A percentile compares a stretch with the other conserved stretches of the same genome.
These are phyloP conservation scores for Xerocomellus intermedius DNA, from an alignment of 768 basidiomycete genomes.

Conservation along the genomic window DNA sequence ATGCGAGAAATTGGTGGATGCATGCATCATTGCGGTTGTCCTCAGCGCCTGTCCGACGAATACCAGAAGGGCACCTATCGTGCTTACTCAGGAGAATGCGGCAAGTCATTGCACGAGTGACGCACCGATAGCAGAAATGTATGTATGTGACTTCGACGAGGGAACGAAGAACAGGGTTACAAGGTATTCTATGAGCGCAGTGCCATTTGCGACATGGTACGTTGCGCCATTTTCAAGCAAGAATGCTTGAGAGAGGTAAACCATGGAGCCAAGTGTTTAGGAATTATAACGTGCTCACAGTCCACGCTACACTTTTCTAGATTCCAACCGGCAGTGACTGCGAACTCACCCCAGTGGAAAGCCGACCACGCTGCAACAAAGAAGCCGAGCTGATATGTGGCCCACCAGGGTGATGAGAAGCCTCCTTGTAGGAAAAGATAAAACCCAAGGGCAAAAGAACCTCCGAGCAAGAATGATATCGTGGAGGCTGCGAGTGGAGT, in stretches of 20 bases:
- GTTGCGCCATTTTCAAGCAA: conserved; percentile 83
- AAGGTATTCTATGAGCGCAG: conserved; percentile 80
- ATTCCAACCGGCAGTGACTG: conserved; percentile 96
- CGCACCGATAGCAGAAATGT: conserved; percentile 60
- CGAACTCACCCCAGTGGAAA: conserved; percentile 95
- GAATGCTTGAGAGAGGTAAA: conserved; percentile 59
- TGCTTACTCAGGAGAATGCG: not conserved
- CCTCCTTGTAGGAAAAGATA: conserved; percentile 50
- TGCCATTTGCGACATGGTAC: conserved; percentile 82
- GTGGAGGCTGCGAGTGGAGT: conserved; percentile 77
- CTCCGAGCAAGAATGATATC: conserved; percentile 87
- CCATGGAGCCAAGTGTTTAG: not conserved
- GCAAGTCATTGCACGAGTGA: conserved; percentile 1
- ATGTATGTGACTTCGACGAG: conserved; percentile 55
- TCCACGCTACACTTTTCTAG: conserved; percentile 87
- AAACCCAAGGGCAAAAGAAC: conserved; percentile 57
- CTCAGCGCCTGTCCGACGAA: conserved; percentile 74
- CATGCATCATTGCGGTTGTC: conserved; percentile 95
- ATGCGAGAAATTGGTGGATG: conserved; percentile 92
- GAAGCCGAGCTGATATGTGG: conserved; percentile 75
- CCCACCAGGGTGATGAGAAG: conserved; percentile 51
- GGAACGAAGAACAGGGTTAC: conserved; percentile 67
- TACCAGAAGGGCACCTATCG: conserved; percentile 61
- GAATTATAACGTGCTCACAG: conserved; percentile 55
- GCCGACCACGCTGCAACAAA: conserved; percentile 80